Evolutionary conservation across 1,139 yeast genomes (phyloP), one percentile per base, ranked within the genome.

Genomic region (Hemisphaericaspora xylanilytica): DNA sequence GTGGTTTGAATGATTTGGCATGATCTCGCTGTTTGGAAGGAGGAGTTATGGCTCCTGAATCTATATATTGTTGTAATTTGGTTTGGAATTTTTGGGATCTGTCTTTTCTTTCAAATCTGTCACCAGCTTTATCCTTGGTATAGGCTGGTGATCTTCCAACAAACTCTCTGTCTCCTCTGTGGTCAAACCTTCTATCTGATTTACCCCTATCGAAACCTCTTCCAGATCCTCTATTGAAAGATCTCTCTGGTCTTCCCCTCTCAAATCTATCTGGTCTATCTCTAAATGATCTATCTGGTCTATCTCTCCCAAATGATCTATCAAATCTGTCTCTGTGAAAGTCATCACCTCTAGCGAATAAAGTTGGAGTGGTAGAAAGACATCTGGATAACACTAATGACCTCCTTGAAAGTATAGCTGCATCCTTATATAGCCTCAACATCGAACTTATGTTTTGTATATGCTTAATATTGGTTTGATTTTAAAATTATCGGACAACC

Each of bases 41-140:
- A 16, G 10, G n/a, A 3, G 35, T 6, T 11, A 25, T 29, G 14
- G n/a, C 29, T 15, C 41, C 40, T 4, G 37, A 21, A 11, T 41
- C 37, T 4, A 41, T 28, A 22, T 36, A 39, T 15, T 36, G 20
- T 25, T 26, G 22, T 5, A 39, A 22, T 18, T 41, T 39, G 10
- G 22, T 25, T n/a, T 28, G 33, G 8, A 35, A 11, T n/a, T 16
- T 5, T n/a, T 11, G 14, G 9, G 24, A n/a, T 28, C 16, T 28
- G 16, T 29, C 32, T 29, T 17, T 17, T 18, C 20, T 12, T 29
- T 10, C 20, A 17, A 8, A 11, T 29, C 21, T 14, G 14, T 13
- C 7, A 6, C 14, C 10, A 8, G 17, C 4, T 27, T 17, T 27
- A 6, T 27, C 17, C 5, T 20, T 20, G 5, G 5, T 20, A 5